phyloP scores from a whole-genome alignment of 2,329 filamentous ascomycete species.

The Paraphaeosphaeria minitans region DNA sequence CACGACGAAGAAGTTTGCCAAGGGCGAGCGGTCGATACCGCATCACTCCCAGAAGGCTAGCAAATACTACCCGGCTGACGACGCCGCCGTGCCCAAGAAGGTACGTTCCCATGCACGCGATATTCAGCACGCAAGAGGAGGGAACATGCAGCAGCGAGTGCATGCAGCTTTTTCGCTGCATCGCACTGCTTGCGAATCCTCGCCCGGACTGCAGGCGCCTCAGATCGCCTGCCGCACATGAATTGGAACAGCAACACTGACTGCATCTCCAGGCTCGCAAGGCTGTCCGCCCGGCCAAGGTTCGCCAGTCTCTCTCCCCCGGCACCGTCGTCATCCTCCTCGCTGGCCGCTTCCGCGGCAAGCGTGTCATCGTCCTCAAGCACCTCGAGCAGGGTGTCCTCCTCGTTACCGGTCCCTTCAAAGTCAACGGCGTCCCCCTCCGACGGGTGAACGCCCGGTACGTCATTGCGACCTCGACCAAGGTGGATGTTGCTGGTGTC shows the following conservation, averaged over 20 bases:
- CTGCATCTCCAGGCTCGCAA: constrained; percentile 78
- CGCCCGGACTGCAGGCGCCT: not conserved
- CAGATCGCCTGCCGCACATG: not conserved
- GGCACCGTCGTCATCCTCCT: constrained; percentile 98
- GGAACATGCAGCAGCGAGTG: constrained; percentile 10
- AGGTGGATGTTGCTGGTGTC: constrained; percentile 82
- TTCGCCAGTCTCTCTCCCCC: constrained; percentile 87
- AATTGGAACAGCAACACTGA: constrained; percentile 27
- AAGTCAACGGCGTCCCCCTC: constrained; percentile 99
- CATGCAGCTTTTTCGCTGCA: not conserved
- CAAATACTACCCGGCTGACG: constrained; percentile 99
- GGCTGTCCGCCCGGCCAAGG: constrained; percentile 83
- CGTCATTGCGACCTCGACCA: constrained; percentile 88
- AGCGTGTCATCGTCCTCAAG: constrained; percentile 99
- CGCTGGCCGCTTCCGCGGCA: constrained; percentile 98
- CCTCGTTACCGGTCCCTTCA: constrained; percentile 99
- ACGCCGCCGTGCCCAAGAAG: constrained; percentile 88
- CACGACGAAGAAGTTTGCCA: constrained; percentile 92
- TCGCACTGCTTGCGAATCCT: not conserved
- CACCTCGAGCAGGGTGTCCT: constrained; percentile 96
- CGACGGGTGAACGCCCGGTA: constrained; percentile 91
- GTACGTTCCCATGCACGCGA: constrained; percentile 65
- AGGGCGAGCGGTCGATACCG: constrained; percentile 91
- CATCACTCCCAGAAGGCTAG: constrained; percentile 87
- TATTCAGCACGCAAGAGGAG: constrained; percentile 19